A percentile compares a stretch with the other conserved stretches of the same genome.
These are phyloP conservation scores for Acidomyces sp. DNA, from an alignment of 495 filamentous ascomycete species.

Conservation along the genomic window DNA sequence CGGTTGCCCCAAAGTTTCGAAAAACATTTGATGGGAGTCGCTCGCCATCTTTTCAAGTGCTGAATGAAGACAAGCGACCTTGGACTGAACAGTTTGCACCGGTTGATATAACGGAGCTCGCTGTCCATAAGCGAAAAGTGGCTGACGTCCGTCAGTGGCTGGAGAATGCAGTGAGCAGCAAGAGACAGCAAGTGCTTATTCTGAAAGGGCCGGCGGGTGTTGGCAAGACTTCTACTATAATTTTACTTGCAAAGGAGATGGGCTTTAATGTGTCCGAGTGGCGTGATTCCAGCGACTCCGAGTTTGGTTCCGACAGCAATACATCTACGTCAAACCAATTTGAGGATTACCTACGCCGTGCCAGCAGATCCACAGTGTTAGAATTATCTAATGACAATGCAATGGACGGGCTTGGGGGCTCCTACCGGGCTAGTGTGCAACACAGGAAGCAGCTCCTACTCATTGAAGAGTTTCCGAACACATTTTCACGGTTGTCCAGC, in stretches of 20 bases:
- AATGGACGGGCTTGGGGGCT: not conserved
- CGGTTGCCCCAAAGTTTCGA: conserved; percentile 28
- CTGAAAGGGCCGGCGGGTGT: conserved; percentile 85
- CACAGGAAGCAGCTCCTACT: conserved; percentile 47
- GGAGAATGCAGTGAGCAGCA: conserved; percentile 53
- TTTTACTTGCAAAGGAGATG: conserved; percentile 57
- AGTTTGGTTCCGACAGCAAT: conserved; percentile 43
- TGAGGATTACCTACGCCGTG: conserved; percentile 74
- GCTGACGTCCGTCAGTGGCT: conserved; percentile 74
- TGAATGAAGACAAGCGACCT: conserved; percentile 36
- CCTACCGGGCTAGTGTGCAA: too few relatives aligned
- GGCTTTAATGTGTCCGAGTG: conserved; percentile 71
- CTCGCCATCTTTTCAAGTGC: conserved; percentile 23
- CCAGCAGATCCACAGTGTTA: conserved; percentile 65
- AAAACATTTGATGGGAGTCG: conserved; percentile 20
- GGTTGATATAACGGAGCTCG: conserved; percentile 60
- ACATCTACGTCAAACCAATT: conserved; percentile 62
- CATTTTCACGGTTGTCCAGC: conserved; percentile 53
- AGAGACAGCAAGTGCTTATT: conserved; percentile 52
- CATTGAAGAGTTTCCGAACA: conserved; percentile 90
- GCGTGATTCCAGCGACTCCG: conserved; percentile 61
- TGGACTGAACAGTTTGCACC: conserved; percentile 84
- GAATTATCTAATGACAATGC: conserved; percentile 4
- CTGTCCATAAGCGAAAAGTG: conserved; percentile 88
- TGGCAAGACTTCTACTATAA: conserved; percentile 82